Evolutionary conservation across 2,329 filamentous ascomycete genomes (phyloP).

Genomic region (Albifimbria verrucaria): DNA sequence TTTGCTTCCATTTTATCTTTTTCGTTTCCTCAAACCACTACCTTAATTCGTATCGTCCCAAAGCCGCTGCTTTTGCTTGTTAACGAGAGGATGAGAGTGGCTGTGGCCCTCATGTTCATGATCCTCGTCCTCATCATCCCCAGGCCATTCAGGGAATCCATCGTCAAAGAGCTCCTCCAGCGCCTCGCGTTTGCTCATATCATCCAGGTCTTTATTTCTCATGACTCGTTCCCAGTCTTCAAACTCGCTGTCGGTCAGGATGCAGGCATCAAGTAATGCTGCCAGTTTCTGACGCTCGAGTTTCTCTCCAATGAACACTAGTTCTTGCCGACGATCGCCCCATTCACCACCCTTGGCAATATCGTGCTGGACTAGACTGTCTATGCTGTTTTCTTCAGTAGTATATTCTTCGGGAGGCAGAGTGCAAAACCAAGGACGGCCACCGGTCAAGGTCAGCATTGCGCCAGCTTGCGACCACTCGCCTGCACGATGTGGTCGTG

Average conservation of each 20-base stretch:
- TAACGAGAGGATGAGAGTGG: slow-evolving; percentile 6
- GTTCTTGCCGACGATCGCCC: slow-evolving; percentile 68
- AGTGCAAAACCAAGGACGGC: slow-evolving; percentile 57
- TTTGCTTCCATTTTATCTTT: too few species aligned
- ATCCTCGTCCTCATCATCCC: slow-evolving; percentile 35
- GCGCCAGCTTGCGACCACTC: slow-evolving; percentile 64
- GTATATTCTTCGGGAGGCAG: slow-evolving; percentile 48
- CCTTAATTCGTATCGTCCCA: too few species aligned
- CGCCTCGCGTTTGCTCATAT: slow-evolving; percentile 40
- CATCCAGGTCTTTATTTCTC: slow-evolving; percentile 32
- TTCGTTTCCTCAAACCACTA: too few species aligned
- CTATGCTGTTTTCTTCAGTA: slow-evolving; percentile 44
- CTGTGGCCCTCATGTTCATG: slow-evolving; percentile 27
- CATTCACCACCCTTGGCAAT: slow-evolving; percentile 55
- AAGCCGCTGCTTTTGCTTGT: too few species aligned
- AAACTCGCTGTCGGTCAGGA: slow-evolving; percentile 60
- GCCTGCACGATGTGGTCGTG: slow-evolving; percentile 50
- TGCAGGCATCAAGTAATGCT: slow-evolving; percentile 53
- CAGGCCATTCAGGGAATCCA: slow-evolving; percentile 54
- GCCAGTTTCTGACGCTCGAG: slow-evolving; percentile 52
- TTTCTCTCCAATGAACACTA: slow-evolving; percentile 70
- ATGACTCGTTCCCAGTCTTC: slow-evolving; percentile 50
- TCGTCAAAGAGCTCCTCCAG: slow-evolving; percentile 54
- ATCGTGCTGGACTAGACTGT: slow-evolving; percentile 46
- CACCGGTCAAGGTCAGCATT: slow-evolving; percentile 59